These are phyloP conservation scores for Xylariaceae sp. DNA, from an alignment of 2,329 filamentous ascomycete genomes.

Conservation along the genomic window DNA sequence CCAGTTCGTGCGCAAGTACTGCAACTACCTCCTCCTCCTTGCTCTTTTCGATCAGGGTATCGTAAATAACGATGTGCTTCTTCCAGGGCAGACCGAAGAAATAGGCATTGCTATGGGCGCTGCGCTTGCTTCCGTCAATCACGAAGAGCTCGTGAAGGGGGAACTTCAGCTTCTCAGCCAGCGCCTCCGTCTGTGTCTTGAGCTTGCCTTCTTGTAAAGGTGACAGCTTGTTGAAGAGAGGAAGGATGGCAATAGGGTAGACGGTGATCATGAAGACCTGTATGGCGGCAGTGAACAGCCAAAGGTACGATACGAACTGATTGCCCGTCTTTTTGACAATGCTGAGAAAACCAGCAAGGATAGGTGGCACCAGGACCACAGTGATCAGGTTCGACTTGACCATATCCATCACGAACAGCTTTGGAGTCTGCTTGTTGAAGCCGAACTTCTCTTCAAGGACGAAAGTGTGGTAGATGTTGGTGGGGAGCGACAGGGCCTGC, in stretches of 20 bases:
- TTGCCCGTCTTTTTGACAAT: constrained; percentile 93
- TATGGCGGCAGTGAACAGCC: constrained; percentile 81
- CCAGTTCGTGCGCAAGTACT: constrained; percentile 89
- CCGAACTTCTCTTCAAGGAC: constrained; percentile 94
- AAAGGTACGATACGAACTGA: constrained; percentile 96
- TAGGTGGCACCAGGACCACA: constrained; percentile 72
- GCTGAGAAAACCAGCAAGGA: constrained; percentile 84
- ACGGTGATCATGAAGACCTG: constrained; percentile 94
- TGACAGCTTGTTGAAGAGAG: constrained; percentile 96
- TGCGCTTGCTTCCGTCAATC: constrained; percentile 86
- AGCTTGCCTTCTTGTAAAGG: constrained; percentile 80
- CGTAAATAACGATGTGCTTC: constrained; percentile 99
- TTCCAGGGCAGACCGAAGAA: constrained; percentile 99
- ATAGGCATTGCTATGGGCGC: constrained; percentile 84
- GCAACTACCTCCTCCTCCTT: constrained; percentile 87
- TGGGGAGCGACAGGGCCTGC: constrained; percentile 70
- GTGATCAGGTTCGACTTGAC: constrained; percentile 83
- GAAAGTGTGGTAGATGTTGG: constrained; percentile 87
- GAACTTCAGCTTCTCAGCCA: constrained; percentile 80
- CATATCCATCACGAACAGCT: constrained; percentile 82
- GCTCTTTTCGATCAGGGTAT: constrained; percentile 94
- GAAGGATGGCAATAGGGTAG: constrained; percentile 89
- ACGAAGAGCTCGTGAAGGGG: constrained; percentile 89
- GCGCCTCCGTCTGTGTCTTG: constrained; percentile 78
- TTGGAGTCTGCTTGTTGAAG: constrained; percentile 96